Conservation (phyloP, 2,329 filamentous ascomycete species). For the Amauroascus verrucosus region DNA sequence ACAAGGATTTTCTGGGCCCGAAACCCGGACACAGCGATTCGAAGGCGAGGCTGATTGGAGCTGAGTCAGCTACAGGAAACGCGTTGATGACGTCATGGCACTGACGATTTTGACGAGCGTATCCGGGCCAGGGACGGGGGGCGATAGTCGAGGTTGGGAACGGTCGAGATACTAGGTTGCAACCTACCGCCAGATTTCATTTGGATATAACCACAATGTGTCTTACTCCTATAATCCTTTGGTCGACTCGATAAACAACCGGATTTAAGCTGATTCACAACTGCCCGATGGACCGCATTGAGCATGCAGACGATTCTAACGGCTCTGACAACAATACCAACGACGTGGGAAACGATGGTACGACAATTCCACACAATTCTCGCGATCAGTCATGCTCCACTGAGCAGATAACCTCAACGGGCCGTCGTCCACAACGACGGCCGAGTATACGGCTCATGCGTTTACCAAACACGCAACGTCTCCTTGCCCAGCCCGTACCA, state of each 20-base stretch:
- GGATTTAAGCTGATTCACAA: not conserved
- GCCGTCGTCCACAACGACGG: not conserved
- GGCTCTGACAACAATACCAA: not conserved
- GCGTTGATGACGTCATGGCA: not conserved
- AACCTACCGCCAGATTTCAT: not conserved
- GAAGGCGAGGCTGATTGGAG: too few species aligned
- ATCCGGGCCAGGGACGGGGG: not conserved
- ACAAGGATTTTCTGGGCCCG: too few species aligned
- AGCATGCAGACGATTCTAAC: constrained; percentile 17
- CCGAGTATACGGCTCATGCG: constrained; percentile 15
- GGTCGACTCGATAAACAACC: not conserved
- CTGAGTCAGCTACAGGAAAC: too few species aligned
- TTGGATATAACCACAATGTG: constrained; percentile 3
- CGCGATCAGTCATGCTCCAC: not conserved
- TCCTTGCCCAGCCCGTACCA: constrained; percentile 10
- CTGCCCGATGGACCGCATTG: constrained; percentile 31
- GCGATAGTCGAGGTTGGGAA: not conserved
- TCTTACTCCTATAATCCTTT: not conserved
- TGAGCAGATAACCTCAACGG: not conserved
- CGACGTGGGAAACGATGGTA: not conserved
- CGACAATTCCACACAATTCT: not conserved
- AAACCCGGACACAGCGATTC: too few species aligned
- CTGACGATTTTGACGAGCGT: not conserved
- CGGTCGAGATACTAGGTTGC: not conserved
- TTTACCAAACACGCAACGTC: constrained; percentile 17